phyloP scores from a whole-genome alignment of 2,329 filamentous ascomycete species.

The Balansia obtecta region DNA sequence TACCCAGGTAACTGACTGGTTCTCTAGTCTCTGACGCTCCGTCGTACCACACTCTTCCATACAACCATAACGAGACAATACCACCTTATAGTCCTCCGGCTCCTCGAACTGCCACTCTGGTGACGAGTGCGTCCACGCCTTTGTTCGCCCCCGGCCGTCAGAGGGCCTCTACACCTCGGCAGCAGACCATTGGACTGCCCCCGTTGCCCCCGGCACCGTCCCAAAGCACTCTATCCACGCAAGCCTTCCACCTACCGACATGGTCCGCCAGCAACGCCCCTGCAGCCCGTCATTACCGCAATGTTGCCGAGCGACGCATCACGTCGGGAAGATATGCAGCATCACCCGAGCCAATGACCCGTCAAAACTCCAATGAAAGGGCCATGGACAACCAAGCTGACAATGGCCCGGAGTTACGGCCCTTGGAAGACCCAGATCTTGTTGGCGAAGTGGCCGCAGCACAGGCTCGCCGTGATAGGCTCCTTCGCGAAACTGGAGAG shows the following conservation, averaged over 20 bases:
- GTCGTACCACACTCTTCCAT: constrained; percentile 46
- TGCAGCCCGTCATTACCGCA: constrained; percentile 47
- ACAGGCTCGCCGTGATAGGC: constrained; percentile 41
- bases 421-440: constrained; percentile 54
- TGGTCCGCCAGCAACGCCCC: constrained; percentile 45
- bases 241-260: constrained; percentile 43
- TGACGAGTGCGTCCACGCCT: constrained; percentile 2
- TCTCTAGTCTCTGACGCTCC: constrained; percentile 47
- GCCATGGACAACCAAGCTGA: neutral
- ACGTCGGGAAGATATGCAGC: constrained; percentile 27
- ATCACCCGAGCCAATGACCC: constrained; percentile 14
- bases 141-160: constrained; percentile 6
- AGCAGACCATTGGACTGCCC: constrained; percentile 33
- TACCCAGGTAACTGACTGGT: neutral
- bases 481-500: constrained; percentile 42
- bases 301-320: constrained; percentile 50
- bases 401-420: constrained; percentile 21
- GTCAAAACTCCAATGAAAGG: constrained; percentile 5
- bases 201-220: constrained; percentile 32
- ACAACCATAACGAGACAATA: constrained; percentile 29
- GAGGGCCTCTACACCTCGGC: constrained; percentile 16
- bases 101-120: constrained; percentile 2
- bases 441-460: constrained; percentile 54
- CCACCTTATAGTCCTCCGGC: constrained; percentile 36
- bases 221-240: constrained; percentile 29